A percentile compares a stretch with the other conserved stretches of the same genome.
These are phyloP conservation scores for Blumeriella jaapii DNA, from an alignment of 2,329 filamentous ascomycete species.

Conservation along the genomic window DNA sequence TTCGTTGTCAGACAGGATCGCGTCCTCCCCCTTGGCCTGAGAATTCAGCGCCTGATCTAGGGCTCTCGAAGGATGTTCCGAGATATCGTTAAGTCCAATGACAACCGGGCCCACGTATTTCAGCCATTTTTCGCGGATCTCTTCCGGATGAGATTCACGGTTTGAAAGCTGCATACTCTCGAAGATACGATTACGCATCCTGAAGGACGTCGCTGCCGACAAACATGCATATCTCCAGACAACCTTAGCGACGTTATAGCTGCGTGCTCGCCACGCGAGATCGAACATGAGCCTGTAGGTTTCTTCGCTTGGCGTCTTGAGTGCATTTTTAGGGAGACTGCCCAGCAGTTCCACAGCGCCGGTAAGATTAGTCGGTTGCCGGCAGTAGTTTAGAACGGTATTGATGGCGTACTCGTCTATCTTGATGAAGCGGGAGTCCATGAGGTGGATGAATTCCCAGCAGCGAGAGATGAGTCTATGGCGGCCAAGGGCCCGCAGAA, in stretches of 20 bases:
- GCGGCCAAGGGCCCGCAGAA: constrained; percentile 27
- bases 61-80: constrained; percentile 1
- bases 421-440: constrained; percentile 14
- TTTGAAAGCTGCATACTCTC: constrained; percentile 8
- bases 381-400: constrained; percentile 19
- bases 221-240: constrained; percentile 38
- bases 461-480: constrained; percentile 15
- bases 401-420: constrained; percentile 13
- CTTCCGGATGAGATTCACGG: background rate
- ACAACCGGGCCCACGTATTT: constrained; percentile 8
- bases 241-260: constrained; percentile 33
- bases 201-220: constrained; percentile 22
- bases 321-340: constrained; percentile 3
- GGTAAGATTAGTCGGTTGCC: constrained; percentile 9
- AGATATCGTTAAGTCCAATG: constrained; percentile 2
- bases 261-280: constrained; percentile 28
- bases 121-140: constrained; percentile 1
- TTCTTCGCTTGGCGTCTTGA: constrained; percentile 7
- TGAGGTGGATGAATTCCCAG: constrained; percentile 18
- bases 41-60: background rate
- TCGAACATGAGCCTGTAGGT: constrained; percentile 31
- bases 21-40: background rate
- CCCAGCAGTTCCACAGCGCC: constrained; percentile 14
- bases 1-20: no score
- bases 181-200: constrained; percentile 11